Evolutionary conservation across 371 early-diverging fungal genomes (phyloP), one percentile per base, ranked within the genome.

Genomic region (Nematocida sp.): DNA sequence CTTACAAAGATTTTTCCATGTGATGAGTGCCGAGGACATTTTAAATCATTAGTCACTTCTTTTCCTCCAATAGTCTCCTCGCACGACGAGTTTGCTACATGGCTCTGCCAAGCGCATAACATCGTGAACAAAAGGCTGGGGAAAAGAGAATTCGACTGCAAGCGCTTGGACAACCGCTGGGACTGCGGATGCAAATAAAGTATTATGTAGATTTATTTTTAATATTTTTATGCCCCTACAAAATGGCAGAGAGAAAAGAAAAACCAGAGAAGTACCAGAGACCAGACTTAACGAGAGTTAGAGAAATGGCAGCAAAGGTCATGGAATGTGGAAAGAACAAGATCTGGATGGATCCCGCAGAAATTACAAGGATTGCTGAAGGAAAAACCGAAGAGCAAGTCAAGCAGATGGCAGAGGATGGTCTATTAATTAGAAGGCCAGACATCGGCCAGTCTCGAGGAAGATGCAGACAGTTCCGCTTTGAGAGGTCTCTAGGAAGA

Each of bases 331-430:
- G 99, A 84, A 85, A 93, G 88, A 87, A 93, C 83, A 96, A 96
- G 89, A 88, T 99, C 81, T 99, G 97, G 97, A 86, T 99, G 59
- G 99, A 99, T 87, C 97, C 97, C 79, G 91, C 90, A 84, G 97
- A 97, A 87, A 87, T 87, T 82, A 89, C 87, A 79, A 92, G 92
- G 84, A 91, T 97, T 84, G 86, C 90, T 82, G 92, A 89, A 81
- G 96, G 95, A 87, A 93, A 92, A 87, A 94, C 95, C 81, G 90
- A 94, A 88, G 88, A 89, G 88, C 66, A 82, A 48, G 77, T 99
- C 84, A 89, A 93, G 82, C 92, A 93, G 89, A 88, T 97, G 77
- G 88, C 91, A 83, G 90, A 93, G 87, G 92, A 92, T 86, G 95
- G 96, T 85, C 84, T 95, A 77, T 91, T 97, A 85, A 90, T 97